phyloP scores from a whole-genome alignment of 2,329 filamentous ascomycete species.

The Apiospora aurea region DNA sequence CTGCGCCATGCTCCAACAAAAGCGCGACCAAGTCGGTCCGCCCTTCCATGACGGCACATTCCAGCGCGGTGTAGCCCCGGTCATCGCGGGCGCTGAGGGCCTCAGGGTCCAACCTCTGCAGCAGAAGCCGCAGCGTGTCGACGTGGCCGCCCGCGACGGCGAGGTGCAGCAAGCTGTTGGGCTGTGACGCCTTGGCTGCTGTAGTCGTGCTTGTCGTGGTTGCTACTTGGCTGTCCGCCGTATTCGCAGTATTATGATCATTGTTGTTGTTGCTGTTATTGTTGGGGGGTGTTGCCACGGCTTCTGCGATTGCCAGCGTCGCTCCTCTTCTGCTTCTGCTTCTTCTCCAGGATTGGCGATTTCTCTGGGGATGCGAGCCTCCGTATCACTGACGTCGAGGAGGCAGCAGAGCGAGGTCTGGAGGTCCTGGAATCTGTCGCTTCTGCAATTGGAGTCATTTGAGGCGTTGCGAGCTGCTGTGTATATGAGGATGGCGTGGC shows the following conservation, averaged over 20 bases:
- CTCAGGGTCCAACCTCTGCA: constrained; percentile 39
- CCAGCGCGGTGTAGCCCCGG: constrained; percentile 42
- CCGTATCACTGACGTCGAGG: not conserved
- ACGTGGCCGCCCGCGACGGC: constrained; percentile 41
- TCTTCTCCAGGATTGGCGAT: not conserved
- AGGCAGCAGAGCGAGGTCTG: not conserved
- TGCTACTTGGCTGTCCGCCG: not conserved
- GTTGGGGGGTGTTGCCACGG: constrained; percentile 32
- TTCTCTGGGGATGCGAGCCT: not conserved
- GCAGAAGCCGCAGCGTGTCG: constrained; percentile 40
- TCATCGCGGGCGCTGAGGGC: constrained; percentile 41
- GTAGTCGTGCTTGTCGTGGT: not conserved
- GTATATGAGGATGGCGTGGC: not conserved
- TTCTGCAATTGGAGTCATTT: not conserved
- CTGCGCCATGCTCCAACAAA: constrained; percentile 41
- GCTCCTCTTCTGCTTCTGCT: not conserved
- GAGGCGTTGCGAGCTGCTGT: not conserved
- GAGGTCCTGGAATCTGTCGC: not conserved
- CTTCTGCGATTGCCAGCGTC: constrained; percentile 30
- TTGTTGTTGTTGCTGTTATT: not conserved
- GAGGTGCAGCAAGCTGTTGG: constrained; percentile 38
- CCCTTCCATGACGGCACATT: constrained; percentile 41
- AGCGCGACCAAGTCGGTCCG: constrained; percentile 43
- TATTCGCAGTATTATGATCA: constrained; percentile 26
- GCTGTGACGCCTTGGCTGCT: constrained; percentile 26